Base-by-base conservation (phyloP, 1,284 basidiomycete species). In the Ustilago crameri region DNA sequence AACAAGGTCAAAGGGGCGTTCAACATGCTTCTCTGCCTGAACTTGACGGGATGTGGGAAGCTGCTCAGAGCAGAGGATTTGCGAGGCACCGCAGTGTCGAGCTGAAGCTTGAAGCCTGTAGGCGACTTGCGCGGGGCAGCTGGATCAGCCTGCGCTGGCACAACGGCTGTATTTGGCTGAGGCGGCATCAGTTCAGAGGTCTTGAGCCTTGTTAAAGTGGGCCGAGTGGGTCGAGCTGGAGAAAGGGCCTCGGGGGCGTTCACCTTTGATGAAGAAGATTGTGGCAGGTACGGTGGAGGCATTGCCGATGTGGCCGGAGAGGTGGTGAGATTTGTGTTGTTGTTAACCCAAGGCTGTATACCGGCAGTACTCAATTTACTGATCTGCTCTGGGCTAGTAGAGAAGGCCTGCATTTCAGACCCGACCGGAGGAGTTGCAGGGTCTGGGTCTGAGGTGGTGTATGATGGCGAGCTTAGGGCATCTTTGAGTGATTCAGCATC, bases 131-230 rank as follows among this genome's bases (percentile, higher is more conserved):
- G 62, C 22, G 22, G 14, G 9, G 14, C 5, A 17, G 9, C 20
- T 44, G 4, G 46, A 7, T 8, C 15, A 26, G 26, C 10, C 5
- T 26, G 30, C 30, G 9, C 2, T 47, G 27, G 42, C 38, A 47
- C 54, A 17, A 46, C 37, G 15, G 47, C 40, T 24, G 49, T 49
- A 44, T 10, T 48, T 15, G 57, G 60, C 32, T 56, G 58, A 8
- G 55, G 63, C 12, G 57, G 62, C 41, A 72, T 20, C 35, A 70
- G 58, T 52, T 76, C 75, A 30, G 75, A 76, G 9, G 72, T 76
- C 46, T 76, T 74, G 35, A 76, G 56, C 15, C 75, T 64, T 1
- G 72, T 51, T 7, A 76, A 57, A 2, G 49, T 62, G 2, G 75
- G 75, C 20, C 74, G 24, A 5, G 45, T 34, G 1, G 58, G 47